phyloP scores from a whole-genome alignment of 2,329 filamentous ascomycete species.

The Calcarisporium arbuscula region DNA sequence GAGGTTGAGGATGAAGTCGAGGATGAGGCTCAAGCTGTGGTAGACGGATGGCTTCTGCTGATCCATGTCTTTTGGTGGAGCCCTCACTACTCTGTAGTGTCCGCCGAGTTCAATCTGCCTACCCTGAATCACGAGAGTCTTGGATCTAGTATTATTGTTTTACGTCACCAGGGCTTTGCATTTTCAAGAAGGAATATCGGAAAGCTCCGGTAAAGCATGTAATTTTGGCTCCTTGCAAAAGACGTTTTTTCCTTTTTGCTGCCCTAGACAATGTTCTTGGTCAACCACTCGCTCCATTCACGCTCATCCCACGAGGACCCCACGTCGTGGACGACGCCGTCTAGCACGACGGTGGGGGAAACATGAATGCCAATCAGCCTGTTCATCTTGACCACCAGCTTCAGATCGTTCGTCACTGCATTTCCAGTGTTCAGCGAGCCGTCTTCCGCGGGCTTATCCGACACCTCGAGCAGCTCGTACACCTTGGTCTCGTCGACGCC shows the following conservation, averaged over 20 bases:
- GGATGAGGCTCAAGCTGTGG: no score
- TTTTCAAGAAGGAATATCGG: no score
- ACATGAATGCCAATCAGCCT: conserved; percentile 80
- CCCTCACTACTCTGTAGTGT: no score
- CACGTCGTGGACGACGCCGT: conserved; percentile 78
- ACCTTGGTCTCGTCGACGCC: conserved; percentile 67
- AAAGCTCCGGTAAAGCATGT: no score
- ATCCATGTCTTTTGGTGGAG: no score
- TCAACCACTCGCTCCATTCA: conserved; percentile 83
- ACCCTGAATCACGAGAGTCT: no score
- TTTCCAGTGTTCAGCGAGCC: conserved; percentile 75
- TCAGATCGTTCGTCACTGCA: conserved; percentile 75
- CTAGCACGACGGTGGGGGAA: conserved; percentile 82
- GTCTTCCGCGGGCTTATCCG: conserved; percentile 59
- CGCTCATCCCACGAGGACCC: conserved; percentile 70
- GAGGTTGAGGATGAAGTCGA: no score
- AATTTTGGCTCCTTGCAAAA: background rate
- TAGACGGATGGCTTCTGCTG: no score
- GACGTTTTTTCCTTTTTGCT: background rate
- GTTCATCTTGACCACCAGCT: conserved; percentile 74
- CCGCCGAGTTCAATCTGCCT: no score
- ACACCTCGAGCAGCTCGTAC: conserved; percentile 61
- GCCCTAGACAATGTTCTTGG: conserved; percentile 43
- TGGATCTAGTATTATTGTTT: no score
- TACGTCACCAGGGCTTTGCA: no score